Base-by-base conservation (phyloP, 768 basidiomycete species). In the Jaapia argillacea region DNA sequence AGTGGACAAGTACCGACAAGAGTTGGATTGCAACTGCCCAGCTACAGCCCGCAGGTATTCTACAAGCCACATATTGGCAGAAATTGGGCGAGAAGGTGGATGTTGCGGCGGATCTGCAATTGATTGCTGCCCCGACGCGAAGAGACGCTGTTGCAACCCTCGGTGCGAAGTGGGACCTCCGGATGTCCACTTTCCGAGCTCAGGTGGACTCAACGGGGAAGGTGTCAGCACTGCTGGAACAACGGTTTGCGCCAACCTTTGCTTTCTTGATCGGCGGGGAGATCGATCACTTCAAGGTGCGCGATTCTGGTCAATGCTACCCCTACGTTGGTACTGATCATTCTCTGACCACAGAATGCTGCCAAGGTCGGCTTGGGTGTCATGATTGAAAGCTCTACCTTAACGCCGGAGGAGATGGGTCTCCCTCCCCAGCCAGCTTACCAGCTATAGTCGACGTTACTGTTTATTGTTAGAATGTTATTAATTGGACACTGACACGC, bases 261-360 rank as follows among this genome's bases (percentile, higher is more conserved):
- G 80, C 90, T 12, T 96, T 99, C 74, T 62, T 93, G 54, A 80
- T 99, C 37, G 77, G 89, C 14, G 96, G 96, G 6, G 96, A 99
- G 72, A 91, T 99, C 52, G 96, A 99, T 62, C 96, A 99, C 74
- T 85, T 90, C 72, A 98, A 93, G 81, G 92, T 89, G 54, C 49
- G 66, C 51, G 45, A 38, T 22, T 38, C 10, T 10, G n/a, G 28
- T 33, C 37, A 21, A 38, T 38, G 21, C 7, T 7, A 7, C 10
- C 21, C 10, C 7, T 33, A 10, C 31, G 22, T 10, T 38, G 13
- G 7, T 38, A 7, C 37, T 10, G 37, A 10, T 38, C 10, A 21
- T 25, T 37, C 24, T 24, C 36, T 23, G 20, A 42, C 27, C 45
- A 12, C 51, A 97, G 91, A 92, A 91, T 63, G 71, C 89, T 33